phyloP scores from a whole-genome alignment of 2,329 filamentous ascomycete genomes.

The Pseudocercospora fuligena region DNA sequence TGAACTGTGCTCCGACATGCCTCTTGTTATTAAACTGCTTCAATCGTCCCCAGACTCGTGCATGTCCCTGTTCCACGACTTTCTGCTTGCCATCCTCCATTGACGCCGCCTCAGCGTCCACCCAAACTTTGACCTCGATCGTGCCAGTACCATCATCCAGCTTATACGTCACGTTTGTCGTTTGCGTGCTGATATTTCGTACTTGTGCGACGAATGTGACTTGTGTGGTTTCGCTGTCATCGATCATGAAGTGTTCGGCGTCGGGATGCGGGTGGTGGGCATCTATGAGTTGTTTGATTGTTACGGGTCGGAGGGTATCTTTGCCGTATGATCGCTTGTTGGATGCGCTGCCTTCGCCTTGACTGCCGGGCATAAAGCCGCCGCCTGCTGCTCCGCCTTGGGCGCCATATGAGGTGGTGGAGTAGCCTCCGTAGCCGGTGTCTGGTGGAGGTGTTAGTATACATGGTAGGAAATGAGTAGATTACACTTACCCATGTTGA shows the following conservation, averaged over 20 bases:
- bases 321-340: slow-evolving; percentile 66
- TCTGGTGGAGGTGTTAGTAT: slow-evolving; percentile 13
- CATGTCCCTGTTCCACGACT: slow-evolving; percentile 75
- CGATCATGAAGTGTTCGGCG: slow-evolving; percentile 77
- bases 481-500: slow-evolving; percentile 23
- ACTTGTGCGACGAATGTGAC: slow-evolving; percentile 90
- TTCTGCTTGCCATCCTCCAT: slow-evolving; percentile 53
- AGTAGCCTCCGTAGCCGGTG: slow-evolving; percentile 47
- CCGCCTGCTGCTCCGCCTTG: slow-evolving; percentile 61
- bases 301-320: slow-evolving; percentile 89
- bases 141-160: slow-evolving; percentile 87
- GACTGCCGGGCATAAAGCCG: slow-evolving; percentile 60
- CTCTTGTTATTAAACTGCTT: slow-evolving; percentile 84
- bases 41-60: slow-evolving; percentile 82
- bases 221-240: slow-evolving; percentile 71
- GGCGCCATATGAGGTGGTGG: slow-evolving; percentile 61
- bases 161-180: slow-evolving; percentile 89
- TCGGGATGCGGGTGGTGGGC: slow-evolving; percentile 76
- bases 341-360: slow-evolving; percentile 49
- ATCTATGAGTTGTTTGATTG: slow-evolving; percentile 91
- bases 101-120: slow-evolving; percentile 61
- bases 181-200: slow-evolving; percentile 80
- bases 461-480: background rate
- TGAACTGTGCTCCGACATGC: slow-evolving; percentile 77
- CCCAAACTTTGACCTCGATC: slow-evolving; percentile 90